A percentile compares a stretch with the other conserved stretches of the same genome.
phyloP scores from a whole-genome alignment of 2,329 filamentous ascomycete genomes.

The Sporothrix euskadiensis region DNA sequence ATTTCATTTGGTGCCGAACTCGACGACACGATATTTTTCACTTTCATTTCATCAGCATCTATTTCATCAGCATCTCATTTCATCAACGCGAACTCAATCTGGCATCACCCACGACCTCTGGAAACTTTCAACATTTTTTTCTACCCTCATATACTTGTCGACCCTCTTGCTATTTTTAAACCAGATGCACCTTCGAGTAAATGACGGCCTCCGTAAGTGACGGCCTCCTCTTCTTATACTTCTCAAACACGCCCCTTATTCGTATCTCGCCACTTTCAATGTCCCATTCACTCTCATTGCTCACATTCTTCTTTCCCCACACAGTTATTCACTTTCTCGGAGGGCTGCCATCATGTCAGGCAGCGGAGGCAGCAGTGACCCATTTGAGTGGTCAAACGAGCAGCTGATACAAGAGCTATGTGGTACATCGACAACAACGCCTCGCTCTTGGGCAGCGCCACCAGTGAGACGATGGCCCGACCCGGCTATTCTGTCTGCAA shows the following conservation, averaged over 20 bases:
- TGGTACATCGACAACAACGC: conserved; percentile 38
- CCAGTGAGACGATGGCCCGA: conserved; percentile 51
- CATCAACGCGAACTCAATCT: background rate
- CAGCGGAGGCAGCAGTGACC: conserved; percentile 51
- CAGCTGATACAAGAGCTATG: conserved; percentile 68
- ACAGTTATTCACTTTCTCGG: background rate
- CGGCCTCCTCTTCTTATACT: background rate
- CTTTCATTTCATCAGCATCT: background rate
- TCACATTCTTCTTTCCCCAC: background rate
- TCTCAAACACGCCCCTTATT: background rate
- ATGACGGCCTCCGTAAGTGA: background rate
- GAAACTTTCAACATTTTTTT: background rate
- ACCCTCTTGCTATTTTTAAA: background rate
- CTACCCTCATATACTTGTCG: background rate
- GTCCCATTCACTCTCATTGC: conserved; percentile 2
- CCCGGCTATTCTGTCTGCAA: conserved; percentile 51
- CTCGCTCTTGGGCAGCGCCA: conserved; percentile 50
- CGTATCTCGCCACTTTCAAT: too few relatives aligned
- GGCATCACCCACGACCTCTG: background rate
- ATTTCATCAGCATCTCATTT: background rate
- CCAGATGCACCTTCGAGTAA: conserved; percentile 20
- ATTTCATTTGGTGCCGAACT: background rate
- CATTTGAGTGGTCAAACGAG: conserved; percentile 71
- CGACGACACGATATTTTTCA: background rate
- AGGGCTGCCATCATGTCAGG: conserved; percentile 25